Conservation (phyloP, 164 flowering plant species). For the Chloranthus sessilifolius region DNA sequence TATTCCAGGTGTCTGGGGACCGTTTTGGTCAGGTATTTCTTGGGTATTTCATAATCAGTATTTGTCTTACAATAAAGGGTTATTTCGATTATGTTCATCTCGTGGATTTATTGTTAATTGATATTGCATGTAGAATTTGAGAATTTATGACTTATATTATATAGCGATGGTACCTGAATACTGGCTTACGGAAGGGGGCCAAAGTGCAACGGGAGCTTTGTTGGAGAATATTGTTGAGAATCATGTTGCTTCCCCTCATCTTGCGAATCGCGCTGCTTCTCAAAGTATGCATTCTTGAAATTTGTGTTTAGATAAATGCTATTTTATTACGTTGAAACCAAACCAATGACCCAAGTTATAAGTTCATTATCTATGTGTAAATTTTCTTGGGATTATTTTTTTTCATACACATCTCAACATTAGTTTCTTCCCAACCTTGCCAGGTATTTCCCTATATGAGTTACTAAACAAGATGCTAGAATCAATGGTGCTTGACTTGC, state of each 20-base stretch:
- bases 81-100: too few relatives aligned
- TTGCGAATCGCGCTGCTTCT: slow-evolving; percentile 91
- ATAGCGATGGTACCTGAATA: slow-evolving; percentile 91
- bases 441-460: slow-evolving; percentile 68
- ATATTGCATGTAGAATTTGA: too few relatives aligned
- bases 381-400: neutral
- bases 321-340: too few relatives aligned
- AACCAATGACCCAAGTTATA: too few relatives aligned
- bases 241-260: slow-evolving; percentile 78
- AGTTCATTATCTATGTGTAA: too few relatives aligned
- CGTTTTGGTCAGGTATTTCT: slow-evolving; percentile 88
- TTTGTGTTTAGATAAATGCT: too few relatives aligned
- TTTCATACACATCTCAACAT: neutral
- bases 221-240: slow-evolving; percentile 72
- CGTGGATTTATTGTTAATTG: too few relatives aligned
- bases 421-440: slow-evolving; percentile 8
- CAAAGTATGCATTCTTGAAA: slow-evolving; percentile 42
- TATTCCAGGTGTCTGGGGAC: slow-evolving; percentile 99
- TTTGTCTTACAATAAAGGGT: slow-evolving; percentile 3
- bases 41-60: neutral
- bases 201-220: slow-evolving; percentile 94
- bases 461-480: slow-evolving; percentile 68
- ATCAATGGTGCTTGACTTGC: slow-evolving; percentile 41
- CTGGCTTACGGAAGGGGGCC: slow-evolving; percentile 99
- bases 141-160: too few relatives aligned